A percentile compares a stretch with the other conserved stretches of the same genome.
Conservation (phyloP, 768 basidiomycete genomes). For the Gloeostereum incarnatum region DNA sequence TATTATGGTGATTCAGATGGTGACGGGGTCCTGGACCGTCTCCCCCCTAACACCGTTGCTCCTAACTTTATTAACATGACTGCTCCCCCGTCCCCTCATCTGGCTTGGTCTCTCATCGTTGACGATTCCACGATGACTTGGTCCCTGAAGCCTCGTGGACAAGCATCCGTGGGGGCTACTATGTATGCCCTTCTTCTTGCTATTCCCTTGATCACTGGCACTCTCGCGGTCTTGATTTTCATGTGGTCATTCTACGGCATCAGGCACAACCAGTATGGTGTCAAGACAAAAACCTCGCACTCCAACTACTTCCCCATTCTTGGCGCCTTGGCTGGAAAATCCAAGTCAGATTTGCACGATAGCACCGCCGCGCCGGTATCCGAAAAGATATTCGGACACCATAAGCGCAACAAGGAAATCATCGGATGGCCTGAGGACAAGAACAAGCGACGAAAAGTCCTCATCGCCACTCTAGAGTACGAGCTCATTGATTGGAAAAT, state of each 20-base stretch:
- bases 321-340: conserved; percentile 53
- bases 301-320: conserved; percentile 88
- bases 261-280: conserved; percentile 88
- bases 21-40: conserved; percentile 83
- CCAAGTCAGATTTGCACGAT: conserved; percentile 66
- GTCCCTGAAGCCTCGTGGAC: conserved; percentile 74
- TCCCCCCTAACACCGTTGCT: conserved; percentile 80
- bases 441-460: conserved; percentile 82
- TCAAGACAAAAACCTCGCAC: conserved; percentile 59
- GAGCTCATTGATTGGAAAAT: conserved; percentile 97
- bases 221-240: conserved; percentile 77
- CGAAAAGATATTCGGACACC: conserved; percentile 67
- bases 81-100: conserved; percentile 78
- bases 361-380: conserved; percentile 35
- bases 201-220: conserved; percentile 81
- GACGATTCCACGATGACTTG: conserved; percentile 73
- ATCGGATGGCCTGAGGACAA: conserved; percentile 98
- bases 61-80: conserved; percentile 90
- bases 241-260: conserved; percentile 97
- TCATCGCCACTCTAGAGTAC: conserved; percentile 91
- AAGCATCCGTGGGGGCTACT: conserved; percentile 72
- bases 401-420: conserved; percentile 57
- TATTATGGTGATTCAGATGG: conserved; percentile 88
- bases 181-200: conserved; percentile 79
- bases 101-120: conserved; percentile 80